These are phyloP conservation scores for Pyracantha coccinea DNA, from an alignment of 331 rosid genomes.

Conservation along the genomic window DNA sequence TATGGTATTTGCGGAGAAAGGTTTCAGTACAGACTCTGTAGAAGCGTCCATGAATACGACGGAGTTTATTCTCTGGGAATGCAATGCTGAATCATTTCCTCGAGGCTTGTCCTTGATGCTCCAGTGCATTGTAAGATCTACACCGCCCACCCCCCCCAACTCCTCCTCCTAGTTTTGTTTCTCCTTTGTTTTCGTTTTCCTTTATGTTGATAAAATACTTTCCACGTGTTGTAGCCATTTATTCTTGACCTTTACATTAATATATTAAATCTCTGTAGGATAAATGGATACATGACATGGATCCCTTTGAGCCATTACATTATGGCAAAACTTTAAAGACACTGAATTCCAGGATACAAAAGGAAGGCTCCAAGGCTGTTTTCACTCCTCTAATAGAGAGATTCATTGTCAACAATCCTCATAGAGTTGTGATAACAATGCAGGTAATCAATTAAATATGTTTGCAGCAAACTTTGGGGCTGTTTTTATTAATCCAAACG, in stretches of 20 bases:
- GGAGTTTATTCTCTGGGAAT: conserved; percentile 84
- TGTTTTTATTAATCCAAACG: conserved; percentile 12
- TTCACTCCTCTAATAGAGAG: conserved; percentile 85
- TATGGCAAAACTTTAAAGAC: conserved; percentile 74
- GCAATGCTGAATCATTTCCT: conserved; percentile 92
- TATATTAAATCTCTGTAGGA: conserved; percentile 35
- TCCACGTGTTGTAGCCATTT: neutral
- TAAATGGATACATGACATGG: conserved; percentile 94
- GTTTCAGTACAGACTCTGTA: conserved; percentile 70
- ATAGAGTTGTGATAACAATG: conserved; percentile 84
- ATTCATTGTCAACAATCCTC: conserved; percentile 77
- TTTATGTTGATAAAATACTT: neutral
- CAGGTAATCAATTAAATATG: conserved; percentile 42
- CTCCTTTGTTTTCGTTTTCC: neutral
- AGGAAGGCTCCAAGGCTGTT: conserved; percentile 76
- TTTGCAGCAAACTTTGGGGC: neutral
- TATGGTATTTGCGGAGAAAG: conserved; percentile 62
- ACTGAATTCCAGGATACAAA: conserved; percentile 70
- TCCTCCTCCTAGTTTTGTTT: neutral
- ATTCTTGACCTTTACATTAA: neutral
- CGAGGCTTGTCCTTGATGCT: conserved; percentile 94
- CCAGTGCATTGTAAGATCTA: conserved; percentile 75
- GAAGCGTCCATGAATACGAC: conserved; percentile 99
- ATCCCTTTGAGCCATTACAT: conserved; percentile 90
- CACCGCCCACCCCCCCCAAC: no score